Evolutionary conservation across 1,284 basidiomycete species (phyloP), one percentile per base, ranked within the genome.

Genomic region (Inonotus hispidus): DNA sequence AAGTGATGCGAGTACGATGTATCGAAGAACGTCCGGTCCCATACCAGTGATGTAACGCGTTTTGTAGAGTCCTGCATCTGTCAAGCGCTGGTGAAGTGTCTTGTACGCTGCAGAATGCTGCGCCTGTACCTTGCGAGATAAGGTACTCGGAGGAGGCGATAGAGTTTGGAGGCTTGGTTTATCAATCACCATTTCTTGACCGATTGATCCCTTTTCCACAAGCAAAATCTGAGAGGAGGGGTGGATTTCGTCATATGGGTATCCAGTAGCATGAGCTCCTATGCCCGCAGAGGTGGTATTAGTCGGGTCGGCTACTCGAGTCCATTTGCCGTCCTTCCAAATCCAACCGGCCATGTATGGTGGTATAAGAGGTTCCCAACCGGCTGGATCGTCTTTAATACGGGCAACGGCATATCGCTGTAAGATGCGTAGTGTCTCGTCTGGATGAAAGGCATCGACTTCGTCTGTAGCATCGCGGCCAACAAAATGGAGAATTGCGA

Each of bases 391-490:
- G 5, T 43, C 79, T 60, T 87, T 80, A 19, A 98, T 86, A 25
- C 79, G 79, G 13, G 89, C 96, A 32, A 97, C 79, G 52, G 84
- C 82, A 72, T 90, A 98, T 35, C 80, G 79, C 23, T 77, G 75
- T 71, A 99, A 85, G 52, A 82, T 77, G 25, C 77, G 75, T 58
- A 85, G 76, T 46, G 93, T 90, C 56, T 79, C 74, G 37, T 85
- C 82, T 1, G 81, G 79, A 72, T 99, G 96, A 75, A 94, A 98
- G 11, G 93, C 96, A 65, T 93, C 85, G 52, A 98, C 91, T 73
- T 99, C 96, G 76, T 97, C 92, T 2, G 89, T 85, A 0, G 95
- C 96, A 71, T 99, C 95, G 56, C 96, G 84, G 2, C 97, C 97
- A 35, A 98, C 88, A 70, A 96, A 98, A 76, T 99, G 97, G 29